phyloP scores from a whole-genome alignment of 768 basidiomycete species.

The Cyathus striatus region DNA sequence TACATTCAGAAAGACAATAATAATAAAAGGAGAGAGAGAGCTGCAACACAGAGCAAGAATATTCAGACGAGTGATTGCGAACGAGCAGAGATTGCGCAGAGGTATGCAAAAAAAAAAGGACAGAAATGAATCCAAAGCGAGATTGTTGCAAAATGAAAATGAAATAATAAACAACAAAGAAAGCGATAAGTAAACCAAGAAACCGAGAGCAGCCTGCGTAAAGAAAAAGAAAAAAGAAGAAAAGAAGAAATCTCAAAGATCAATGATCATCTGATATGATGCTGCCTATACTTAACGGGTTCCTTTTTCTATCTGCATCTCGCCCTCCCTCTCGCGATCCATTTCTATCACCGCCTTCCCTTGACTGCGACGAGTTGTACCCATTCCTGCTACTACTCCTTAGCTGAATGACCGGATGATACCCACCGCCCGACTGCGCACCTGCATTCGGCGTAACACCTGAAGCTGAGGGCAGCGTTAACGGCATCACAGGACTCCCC shows the following conservation, averaged over 20 bases:
- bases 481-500: slow-evolving; percentile 9
- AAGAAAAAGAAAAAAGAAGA: neutral
- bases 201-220: neutral
- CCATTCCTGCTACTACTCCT: slow-evolving; percentile 25
- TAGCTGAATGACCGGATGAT: slow-evolving; percentile 28
- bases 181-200: neutral
- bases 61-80: no score
- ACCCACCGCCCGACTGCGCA: slow-evolving; percentile 8
- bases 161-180: no score
- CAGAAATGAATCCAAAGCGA: no score
- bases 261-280: slow-evolving; percentile 53
- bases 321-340: slow-evolving; percentile 8
- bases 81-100: no score
- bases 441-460: neutral
- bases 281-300: slow-evolving; percentile 63
- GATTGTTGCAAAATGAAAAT: no score
- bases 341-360: slow-evolving; percentile 11
- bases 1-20: no score
- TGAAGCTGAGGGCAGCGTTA: slow-evolving; percentile 2
- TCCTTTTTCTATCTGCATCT: slow-evolving; percentile 44
- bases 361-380: no score
- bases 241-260: neutral
- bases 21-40: no score
- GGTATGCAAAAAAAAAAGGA: no score
- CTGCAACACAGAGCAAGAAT: no score